phyloP scores from a whole-genome alignment of 2,329 filamentous ascomycete species.

The Penicillium sp. region DNA sequence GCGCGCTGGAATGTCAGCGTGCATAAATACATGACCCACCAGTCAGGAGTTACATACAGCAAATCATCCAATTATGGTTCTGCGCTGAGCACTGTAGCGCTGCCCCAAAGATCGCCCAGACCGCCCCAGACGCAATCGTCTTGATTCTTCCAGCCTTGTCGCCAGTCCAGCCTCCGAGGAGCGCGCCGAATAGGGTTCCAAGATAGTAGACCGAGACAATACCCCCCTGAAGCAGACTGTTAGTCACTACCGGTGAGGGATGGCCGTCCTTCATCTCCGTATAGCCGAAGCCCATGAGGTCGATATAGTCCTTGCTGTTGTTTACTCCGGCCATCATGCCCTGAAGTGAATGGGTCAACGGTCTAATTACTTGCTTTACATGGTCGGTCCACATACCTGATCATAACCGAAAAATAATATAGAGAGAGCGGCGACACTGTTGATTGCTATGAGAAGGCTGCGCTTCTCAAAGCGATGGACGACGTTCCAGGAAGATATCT shows the following conservation, averaged over 20 bases:
- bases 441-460: conserved; percentile 64
- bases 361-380: no score
- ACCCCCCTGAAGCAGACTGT: conserved; percentile 66
- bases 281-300: conserved; percentile 69
- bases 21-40: background rate
- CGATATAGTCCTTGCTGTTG: conserved; percentile 66
- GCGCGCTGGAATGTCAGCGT: conserved; percentile 48
- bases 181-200: conserved; percentile 66
- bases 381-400: conserved; percentile 26
- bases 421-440: conserved; percentile 66
- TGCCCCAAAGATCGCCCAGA: conserved; percentile 66
- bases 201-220: conserved; percentile 65
- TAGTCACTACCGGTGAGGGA: conserved; percentile 59
- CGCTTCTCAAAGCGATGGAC: conserved; percentile 61
- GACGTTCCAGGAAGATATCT: conserved; percentile 52
- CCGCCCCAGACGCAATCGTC: conserved; percentile 64
- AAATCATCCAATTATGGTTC: conserved; percentile 73
- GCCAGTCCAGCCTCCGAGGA: conserved; percentile 67
- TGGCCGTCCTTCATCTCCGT: conserved; percentile 53
- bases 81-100: conserved; percentile 68
- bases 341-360: background rate
- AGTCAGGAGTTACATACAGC: conserved; percentile 48
- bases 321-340: conserved; percentile 68
- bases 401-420: conserved; percentile 73
- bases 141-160: conserved; percentile 67